A percentile compares a stretch with the other conserved stretches of the same genome.
These are phyloP conservation scores for Biscutella laevigata DNA, from an alignment of 441 rosid genomes.

Conservation along the genomic window DNA sequence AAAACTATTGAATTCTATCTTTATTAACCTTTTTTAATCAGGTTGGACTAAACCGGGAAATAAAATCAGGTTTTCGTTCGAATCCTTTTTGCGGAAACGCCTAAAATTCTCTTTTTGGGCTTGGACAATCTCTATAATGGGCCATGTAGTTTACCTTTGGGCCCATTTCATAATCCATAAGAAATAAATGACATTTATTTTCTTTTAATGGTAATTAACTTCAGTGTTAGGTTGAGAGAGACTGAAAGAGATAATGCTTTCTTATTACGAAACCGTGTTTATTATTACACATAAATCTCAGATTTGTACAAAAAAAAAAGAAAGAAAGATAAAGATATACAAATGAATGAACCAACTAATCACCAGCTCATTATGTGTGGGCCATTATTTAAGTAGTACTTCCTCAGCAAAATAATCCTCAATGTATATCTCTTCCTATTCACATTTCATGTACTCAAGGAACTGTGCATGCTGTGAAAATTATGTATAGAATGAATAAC, in stretches of 20 bases:
- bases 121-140: no score
- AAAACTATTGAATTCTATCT: no score
- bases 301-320: conserved; percentile 29
- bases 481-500: conserved; percentile 18
- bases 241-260: conserved; percentile 13
- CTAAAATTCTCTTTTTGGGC: no score
- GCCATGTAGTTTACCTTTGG: no score
- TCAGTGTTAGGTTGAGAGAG: conserved; percentile 4
- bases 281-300: conserved; percentile 32
- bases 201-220: not conserved
- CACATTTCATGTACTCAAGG: conserved; percentile 23
- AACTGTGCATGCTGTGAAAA: conserved; percentile 29
- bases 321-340: conserved; percentile 19
- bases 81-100: no score
- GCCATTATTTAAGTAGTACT: conserved; percentile 20
- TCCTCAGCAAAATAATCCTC: conserved; percentile 21
- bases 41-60: no score
- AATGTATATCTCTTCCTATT: conserved; percentile 20
- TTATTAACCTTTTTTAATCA: no score
- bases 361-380: conserved; percentile 27
- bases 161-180: no score
- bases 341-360: conserved; percentile 33
- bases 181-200: no score
- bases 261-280: conserved; percentile 24
- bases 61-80: no score